These are phyloP conservation scores for Scorias spongiosa DNA, from an alignment of 2,329 filamentous ascomycete species.

Conservation along the genomic window DNA sequence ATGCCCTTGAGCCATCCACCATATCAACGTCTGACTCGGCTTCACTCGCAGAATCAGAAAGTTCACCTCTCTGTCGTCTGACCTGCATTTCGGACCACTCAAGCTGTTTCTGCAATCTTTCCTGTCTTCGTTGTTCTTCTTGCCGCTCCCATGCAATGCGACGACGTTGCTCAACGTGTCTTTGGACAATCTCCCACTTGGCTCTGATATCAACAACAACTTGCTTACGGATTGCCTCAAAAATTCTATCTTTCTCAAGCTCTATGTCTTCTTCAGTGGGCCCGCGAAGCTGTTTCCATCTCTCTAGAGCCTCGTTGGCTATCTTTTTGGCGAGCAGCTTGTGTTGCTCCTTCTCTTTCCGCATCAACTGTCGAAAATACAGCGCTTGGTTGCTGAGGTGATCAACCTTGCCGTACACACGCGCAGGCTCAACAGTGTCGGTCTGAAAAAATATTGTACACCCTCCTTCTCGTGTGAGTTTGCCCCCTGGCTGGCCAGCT, in stretches of 20 bases:
- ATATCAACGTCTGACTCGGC: conserved; percentile 21
- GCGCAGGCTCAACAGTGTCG: conserved; percentile 53
- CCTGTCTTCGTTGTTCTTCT: conserved; percentile 53
- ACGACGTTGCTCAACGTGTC: conserved; percentile 42
- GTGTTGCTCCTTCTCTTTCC: conserved; percentile 65
- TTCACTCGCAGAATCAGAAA: conserved; percentile 16
- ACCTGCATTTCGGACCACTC: conserved; percentile 18
- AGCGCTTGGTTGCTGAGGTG: conserved; percentile 66
- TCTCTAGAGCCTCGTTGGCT: conserved; percentile 62
- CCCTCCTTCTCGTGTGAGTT: conserved; percentile 49
- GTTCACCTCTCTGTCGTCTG: conserved; percentile 16
- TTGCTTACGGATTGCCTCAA: conserved; percentile 54
- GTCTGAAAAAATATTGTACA: conserved; percentile 53
- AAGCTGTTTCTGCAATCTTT: conserved; percentile 47
- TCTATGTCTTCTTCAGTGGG: conserved; percentile 70
- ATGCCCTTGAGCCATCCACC: conserved; percentile 24
- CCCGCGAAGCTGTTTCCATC: conserved; percentile 58
- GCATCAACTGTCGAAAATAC: conserved; percentile 67
- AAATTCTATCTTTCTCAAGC: conserved; percentile 53
- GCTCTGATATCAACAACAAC: conserved; percentile 50
- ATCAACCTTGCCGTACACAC: conserved; percentile 76
- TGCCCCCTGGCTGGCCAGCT: conserved; percentile 58
- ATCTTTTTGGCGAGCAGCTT: conserved; percentile 61
- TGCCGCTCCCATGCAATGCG: conserved; percentile 45
- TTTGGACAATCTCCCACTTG: conserved; percentile 43